Percentiles rank a stretch among this genome's conserved stretches.
Conservation (phyloP, 1,284 basidiomycete species). For the Sporisorium iseilematis-ciliati region DNA sequence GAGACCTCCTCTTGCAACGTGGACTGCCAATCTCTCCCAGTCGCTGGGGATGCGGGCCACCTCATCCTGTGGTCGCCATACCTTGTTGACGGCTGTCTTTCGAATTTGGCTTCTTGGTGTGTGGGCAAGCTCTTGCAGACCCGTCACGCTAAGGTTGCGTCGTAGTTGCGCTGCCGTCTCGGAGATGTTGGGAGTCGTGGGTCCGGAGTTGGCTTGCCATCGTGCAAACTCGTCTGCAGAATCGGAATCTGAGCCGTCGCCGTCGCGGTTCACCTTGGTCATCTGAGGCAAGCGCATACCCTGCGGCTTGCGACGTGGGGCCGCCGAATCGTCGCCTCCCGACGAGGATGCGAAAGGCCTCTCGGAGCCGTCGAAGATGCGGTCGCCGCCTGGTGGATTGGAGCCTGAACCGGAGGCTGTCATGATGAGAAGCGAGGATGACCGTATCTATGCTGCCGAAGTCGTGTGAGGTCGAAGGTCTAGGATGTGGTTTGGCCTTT, state of each 20-base stretch:
- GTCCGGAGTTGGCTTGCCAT: slow-evolving; percentile 45
- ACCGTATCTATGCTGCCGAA: not conserved
- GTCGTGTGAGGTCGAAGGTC: not conserved
- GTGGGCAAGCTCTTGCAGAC: slow-evolving; percentile 61
- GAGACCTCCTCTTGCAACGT: slow-evolving; percentile 62
- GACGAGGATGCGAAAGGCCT: slow-evolving; percentile 10
- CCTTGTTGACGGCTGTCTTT: slow-evolving; percentile 60
- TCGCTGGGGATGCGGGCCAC: slow-evolving; percentile 60
- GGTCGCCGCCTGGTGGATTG: not conserved
- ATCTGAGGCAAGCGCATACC: slow-evolving; percentile 36
- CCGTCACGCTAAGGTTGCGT: slow-evolving; percentile 60
- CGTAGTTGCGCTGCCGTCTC: slow-evolving; percentile 64
- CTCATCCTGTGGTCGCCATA: slow-evolving; percentile 68
- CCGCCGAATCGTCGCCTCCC: slow-evolving; percentile 1
- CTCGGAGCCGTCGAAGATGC: slow-evolving; percentile 7
- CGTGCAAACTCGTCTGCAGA: slow-evolving; percentile 45
- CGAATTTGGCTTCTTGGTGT: slow-evolving; percentile 59
- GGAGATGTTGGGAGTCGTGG: slow-evolving; percentile 63
- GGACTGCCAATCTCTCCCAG: slow-evolving; percentile 66
- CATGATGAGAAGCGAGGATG: not conserved
- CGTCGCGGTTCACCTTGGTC: slow-evolving; percentile 44
- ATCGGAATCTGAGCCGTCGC: slow-evolving; percentile 42
- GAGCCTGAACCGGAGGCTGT: not conserved
- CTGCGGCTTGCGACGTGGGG: slow-evolving; percentile 24
- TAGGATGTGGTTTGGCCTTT: not conserved